Evolutionary conservation across 345 rosid genomes (phyloP), one percentile per base, ranked within the genome.

Genomic region (Sonneratia alba): DNA sequence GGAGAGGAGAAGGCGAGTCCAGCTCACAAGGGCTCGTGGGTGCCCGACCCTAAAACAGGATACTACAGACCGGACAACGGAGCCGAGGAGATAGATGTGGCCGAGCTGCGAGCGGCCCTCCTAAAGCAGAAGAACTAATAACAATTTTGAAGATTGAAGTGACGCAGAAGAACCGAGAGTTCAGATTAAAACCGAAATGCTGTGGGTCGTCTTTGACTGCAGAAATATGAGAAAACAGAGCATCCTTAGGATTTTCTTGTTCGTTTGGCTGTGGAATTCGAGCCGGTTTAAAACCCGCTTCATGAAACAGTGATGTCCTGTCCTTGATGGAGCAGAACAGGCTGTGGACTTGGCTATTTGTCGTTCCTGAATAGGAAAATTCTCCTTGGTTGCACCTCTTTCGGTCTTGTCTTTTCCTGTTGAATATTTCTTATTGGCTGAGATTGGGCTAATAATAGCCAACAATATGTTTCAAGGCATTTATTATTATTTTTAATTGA

Each of bases 11-110:
- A 36, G 59, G 83, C 62, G 57, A 75, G 22, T n/a, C 70, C 85
- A 8, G 77, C 70, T 66, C 76, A 85, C 81, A 86, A 83, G 79
- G 85, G 79, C 40, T 71, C 93, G 8, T 92, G 97, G 98, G 80
- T 86, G 51, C 98, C 98, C 0, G 97, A 92, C 74, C 98, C 97
- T 7, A 83, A 85, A 38, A 90, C 98, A 76, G 95, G 98, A 14
- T 85, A 76, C 77, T 92, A 88, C 90, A 79, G 94, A 70, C 96
- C 97, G 3, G 97, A 87, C 72, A 87, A 83, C 75, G 81, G 81
- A 40, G 79, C 85, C 4, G 77, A 83, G 12, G 97, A 87, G 79
- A 72, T 87, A 37, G 97, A 92, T 76, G 85, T 75, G 18, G 95
- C 90, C 15, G 95, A 86, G 75, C 83, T 92, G 0, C 78, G 97